Percentiles rank a stretch among this genome's conserved stretches.
Evolutionary conservation across 108 stramenopile genomes (phyloP).

Genomic region (Cylindrotheca closterium): DNA sequence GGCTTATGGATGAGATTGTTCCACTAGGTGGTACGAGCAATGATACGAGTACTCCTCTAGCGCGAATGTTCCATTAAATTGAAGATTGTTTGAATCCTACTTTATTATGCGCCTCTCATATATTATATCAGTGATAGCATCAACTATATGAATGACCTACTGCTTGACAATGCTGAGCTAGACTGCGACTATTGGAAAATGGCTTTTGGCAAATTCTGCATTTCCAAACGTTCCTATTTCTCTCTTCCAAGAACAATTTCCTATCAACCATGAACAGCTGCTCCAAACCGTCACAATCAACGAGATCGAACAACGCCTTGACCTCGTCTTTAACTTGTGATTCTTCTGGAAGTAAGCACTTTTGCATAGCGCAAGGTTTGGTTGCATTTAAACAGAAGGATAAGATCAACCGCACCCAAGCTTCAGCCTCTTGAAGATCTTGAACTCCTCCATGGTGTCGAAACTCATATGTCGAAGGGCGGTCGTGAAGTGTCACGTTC

Average conservation of each 20-base stretch:
- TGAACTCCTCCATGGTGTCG: conserved; percentile 19
- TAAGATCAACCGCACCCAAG: conserved; percentile 13
- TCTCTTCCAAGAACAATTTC: not conserved
- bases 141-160: no score
- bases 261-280: not conserved
- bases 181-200: not conserved
- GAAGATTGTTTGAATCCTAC: no score
- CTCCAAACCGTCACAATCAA: not conserved
- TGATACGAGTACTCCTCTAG: no score
- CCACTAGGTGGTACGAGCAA: no score
- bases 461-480: conserved; percentile 19
- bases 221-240: not conserved
- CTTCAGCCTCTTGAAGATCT: conserved; percentile 12
- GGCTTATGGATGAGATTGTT: no score
- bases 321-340: not conserved
- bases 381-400: conserved; percentile 11
- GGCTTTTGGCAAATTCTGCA: not conserved
- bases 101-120: no score
- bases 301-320: not conserved
- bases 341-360: not conserved
- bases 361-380: not conserved
- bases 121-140: no score
- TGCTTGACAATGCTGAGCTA: not conserved
- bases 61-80: no score
- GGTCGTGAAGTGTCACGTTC: conserved; percentile 4